These are phyloP conservation scores for Cutaneotrichosporon cutaneum DNA, from an alignment of 1,284 basidiomycete genomes.

Conservation along the genomic window DNA sequence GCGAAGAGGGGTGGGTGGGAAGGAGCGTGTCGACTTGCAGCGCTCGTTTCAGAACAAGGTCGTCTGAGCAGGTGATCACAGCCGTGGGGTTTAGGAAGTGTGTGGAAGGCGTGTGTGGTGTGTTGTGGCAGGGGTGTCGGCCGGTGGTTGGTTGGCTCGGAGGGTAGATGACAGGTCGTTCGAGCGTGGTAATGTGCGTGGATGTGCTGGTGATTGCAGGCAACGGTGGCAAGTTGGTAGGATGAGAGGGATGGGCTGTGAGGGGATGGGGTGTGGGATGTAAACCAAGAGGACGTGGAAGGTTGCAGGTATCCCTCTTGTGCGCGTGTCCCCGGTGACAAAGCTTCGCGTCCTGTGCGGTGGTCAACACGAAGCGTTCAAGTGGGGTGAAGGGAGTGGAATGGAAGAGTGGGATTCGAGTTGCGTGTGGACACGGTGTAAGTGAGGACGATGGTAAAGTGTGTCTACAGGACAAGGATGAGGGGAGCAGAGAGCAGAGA, in stretches of 20 bases:
- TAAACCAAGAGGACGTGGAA: conserved; percentile 4
- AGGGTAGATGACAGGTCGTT: background rate
- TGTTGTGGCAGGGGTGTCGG: background rate
- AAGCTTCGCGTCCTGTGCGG: background rate
- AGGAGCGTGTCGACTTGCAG: background rate
- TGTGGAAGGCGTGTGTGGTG: background rate
- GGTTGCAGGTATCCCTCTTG: background rate
- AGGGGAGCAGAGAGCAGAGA: background rate
- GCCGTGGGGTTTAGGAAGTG: background rate
- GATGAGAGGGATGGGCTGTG: background rate
- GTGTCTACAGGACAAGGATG: conserved; percentile 1
- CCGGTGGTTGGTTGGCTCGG: background rate
- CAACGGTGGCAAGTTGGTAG: background rate
- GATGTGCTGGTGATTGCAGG: background rate
- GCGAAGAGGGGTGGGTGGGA: background rate
- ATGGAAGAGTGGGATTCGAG: background rate
- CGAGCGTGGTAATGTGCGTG: background rate
- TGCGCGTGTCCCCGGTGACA: background rate
- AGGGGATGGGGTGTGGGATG: background rate
- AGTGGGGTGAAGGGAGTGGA: background rate
- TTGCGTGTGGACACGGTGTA: conserved; percentile 3
- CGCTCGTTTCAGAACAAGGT: background rate
- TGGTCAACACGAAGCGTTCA: conserved; percentile 1
- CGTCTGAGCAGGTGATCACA: background rate
- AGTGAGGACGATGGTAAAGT: background rate